Evolutionary conservation across 2,329 filamentous ascomycete species (phyloP).

Genomic region (Niveomyces coronatus): DNA sequence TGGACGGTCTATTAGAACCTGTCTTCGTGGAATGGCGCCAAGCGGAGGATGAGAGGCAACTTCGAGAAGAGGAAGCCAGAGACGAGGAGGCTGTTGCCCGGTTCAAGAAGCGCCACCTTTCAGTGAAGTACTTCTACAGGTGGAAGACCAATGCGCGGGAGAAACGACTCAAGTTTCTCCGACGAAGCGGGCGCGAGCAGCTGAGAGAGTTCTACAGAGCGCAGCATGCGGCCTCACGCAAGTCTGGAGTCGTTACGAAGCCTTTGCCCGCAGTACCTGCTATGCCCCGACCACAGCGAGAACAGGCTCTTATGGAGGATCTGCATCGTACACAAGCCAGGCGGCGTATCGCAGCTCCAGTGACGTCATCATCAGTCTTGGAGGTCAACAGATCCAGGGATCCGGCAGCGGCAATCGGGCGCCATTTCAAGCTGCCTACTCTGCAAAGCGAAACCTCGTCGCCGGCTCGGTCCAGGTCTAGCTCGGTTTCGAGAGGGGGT

Average conservation of each 20-base stretch:
- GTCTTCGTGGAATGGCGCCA: constrained; percentile 30
- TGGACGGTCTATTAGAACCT: constrained; percentile 34
- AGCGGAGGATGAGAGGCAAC: constrained; percentile 31
- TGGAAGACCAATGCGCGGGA: constrained; percentile 42
- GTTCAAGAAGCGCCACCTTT: constrained; percentile 39
- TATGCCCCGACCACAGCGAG: not conserved
- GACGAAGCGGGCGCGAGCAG: constrained; percentile 40
- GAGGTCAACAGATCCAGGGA: not conserved
- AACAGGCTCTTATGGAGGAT: constrained; percentile 8
- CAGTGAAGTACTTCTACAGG: constrained; percentile 45
- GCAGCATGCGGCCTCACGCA: constrained; percentile 20
- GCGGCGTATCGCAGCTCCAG: constrained; percentile 16
- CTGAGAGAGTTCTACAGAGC: constrained; percentile 35
- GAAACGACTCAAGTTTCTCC: constrained; percentile 38
- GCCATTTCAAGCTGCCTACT: constrained; percentile 11
- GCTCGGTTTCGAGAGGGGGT: constrained; percentile 13
- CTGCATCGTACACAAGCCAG: constrained; percentile 4
- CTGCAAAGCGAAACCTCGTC: constrained; percentile 12
- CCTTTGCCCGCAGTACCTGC: constrained; percentile 14
- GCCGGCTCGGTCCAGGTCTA: constrained; percentile 12
- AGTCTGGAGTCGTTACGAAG: not conserved
- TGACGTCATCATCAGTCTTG: not conserved
- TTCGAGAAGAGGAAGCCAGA: constrained; percentile 37
- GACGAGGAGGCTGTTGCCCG: constrained; percentile 35
- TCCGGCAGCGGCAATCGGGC: constrained; percentile 12